Evolutionary conservation across 192 early-diverging fungal genomes (phyloP), one percentile per base, ranked within the genome.

Genomic region (Phlyctochytrium arcticum): DNA sequence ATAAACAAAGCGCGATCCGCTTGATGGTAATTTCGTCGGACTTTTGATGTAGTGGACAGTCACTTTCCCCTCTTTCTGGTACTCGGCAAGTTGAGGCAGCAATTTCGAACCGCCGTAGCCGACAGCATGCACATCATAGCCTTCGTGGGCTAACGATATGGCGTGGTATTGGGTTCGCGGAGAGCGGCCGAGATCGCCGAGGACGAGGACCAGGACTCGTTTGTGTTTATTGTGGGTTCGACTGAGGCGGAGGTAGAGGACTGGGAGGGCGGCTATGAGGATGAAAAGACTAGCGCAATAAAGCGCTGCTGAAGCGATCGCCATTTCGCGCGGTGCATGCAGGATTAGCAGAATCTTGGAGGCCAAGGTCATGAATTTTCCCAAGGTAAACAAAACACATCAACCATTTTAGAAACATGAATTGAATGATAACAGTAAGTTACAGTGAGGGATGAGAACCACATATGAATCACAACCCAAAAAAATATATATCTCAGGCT

Each of bases 141-240:
- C 89, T 3, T 74, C 75, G 33, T 74, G 62, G 5, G 86, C 83
- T 36, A 96, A 77, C 26, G 89, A 90, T 6, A 89, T 61, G 36
- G 92, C 91, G 71, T 98, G 96, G 62, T 92, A 87, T 55, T 89
- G 83, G 88, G 94, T 97, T n/a, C 94, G 85, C 10, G 96, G 94
- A 19, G 65, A 68, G 31, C 65, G 68, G 36, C 74, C 74, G 8
- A 75, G 32, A 27, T 68, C 67, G 47, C 67, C 67, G 6, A 68
- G 39, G 12, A 68, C 67, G n/a, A 68, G 37, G 47, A 68, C 58
- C 23, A 53, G 19, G 26, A 60, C 67, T 19, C 64, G 64, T 2
- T 4, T 32, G 9, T n/a, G n/a, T 17, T 62, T 36, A 5, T 29
- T 29, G n/a, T 15, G 19, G 24, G 23, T 7, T 5, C 24, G 19